Percentiles rank a stretch among this genome's conserved stretches.
These are phyloP conservation scores for Chenopodium quinoa DNA, from an alignment of 148 eudicot genomes.

Conservation along the genomic window DNA sequence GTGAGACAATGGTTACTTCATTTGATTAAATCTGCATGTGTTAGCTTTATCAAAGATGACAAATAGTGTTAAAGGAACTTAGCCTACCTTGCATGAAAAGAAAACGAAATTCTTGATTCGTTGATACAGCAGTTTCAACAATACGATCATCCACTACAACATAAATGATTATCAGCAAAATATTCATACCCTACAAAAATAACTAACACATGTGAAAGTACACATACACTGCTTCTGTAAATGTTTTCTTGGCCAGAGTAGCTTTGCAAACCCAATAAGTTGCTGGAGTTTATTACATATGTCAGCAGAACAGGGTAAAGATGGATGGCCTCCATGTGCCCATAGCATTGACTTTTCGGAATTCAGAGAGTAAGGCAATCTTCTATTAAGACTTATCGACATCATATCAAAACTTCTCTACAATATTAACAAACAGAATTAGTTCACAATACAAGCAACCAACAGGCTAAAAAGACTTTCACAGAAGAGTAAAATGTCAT, in stretches of 20 bases:
- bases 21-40: background rate
- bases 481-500: background rate
- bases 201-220: background rate
- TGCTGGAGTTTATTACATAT: constrained; percentile 58
- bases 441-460: background rate
- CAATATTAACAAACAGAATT: constrained; percentile 13
- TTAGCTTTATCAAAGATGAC: background rate
- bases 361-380: constrained; percentile 46
- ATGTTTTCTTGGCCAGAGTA: constrained; percentile 53
- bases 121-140: constrained; percentile 47
- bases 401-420: constrained; percentile 29
- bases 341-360: constrained; percentile 80
- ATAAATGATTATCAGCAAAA: constrained; percentile 9
- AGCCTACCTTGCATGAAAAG: constrained; percentile 73
- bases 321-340: constrained; percentile 92
- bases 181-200: background rate
- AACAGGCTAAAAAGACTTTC: no score
- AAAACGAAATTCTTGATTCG: constrained; percentile 58
- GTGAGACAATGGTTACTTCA: background rate
- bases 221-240: constrained; percentile 39
- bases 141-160: constrained; percentile 33
- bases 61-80: background rate
- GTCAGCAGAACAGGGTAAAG: constrained; percentile 59
- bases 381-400: constrained; percentile 28
- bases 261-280: constrained; percentile 47